Base-by-base conservation (phyloP, 2,329 filamentous ascomycete species). In the Cordyceps farinosa region DNA sequence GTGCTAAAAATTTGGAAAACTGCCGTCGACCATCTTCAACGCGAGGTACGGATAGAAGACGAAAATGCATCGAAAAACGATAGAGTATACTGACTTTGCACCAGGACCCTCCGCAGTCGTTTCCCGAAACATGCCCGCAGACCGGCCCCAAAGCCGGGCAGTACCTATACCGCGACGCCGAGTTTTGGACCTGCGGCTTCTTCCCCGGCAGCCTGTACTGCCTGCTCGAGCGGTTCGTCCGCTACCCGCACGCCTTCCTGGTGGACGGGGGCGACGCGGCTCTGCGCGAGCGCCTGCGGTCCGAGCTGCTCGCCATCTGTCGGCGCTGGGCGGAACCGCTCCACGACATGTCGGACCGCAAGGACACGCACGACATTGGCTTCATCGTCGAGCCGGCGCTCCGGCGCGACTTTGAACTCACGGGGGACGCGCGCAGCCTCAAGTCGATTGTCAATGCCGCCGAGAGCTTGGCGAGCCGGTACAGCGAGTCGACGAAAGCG, bases 321-420 rank as follows among this genome's bases (percentile, higher is more conserved):
- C 53, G 60, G 22, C 63, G 62, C 17, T 78, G 75, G 76, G 59
- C 74, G 15, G 68, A 68, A 34, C 75, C 76, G 1, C 65, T 79
- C 0, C 74, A 78, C 55, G 65, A 54, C 17, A 78, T 78, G 71
- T 69, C 75, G 9, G 70, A 64, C 64, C 76, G 79, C 36, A 83
- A 74, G 4, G 79, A 84, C 61, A 84, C 82, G 0, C 82, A 84
- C 63, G 82, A 84, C 48, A 76, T 85, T 64, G 80, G 81, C 0
- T 85, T 85, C 66, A 84, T 85, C 32, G 76, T 83, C 5, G 76
- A 79, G 57, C 81, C 82, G 0, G 77, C 79, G 1, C 68, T 82
- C 0, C 75, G 76, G 29, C 73, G 76, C 34, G 77, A 81, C 34
- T 84, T 77, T 77, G 78, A 82, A 45, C 68, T 83, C 5, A 79